These are phyloP conservation scores for Vitis vinifera DNA, from an alignment of 164 flowering plant genomes.

Conservation along the genomic window ASM3070453v1 NC_081823.1:26471001-26471500, in stretches of 20 bases:
- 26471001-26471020: slow-evolving; percentile 76
- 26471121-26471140: slow-evolving; percentile 79
- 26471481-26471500: slow-evolving; percentile 1
- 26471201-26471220: slow-evolving; percentile 91
- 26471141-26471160: slow-evolving; percentile 70
- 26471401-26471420: background rate
- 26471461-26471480: slow-evolving; percentile 1
- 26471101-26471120: slow-evolving; percentile 95
- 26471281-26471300: slow-evolving; percentile 59
- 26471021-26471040: slow-evolving; percentile 35
- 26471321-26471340: background rate
- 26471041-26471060: slow-evolving; percentile 71
- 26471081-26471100: slow-evolving; percentile 82
- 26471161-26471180: slow-evolving; percentile 61
- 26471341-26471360: background rate
- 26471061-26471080: slow-evolving; percentile 93
- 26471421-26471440: background rate
- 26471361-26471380: slow-evolving; percentile 66
- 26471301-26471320: background rate
- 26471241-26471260: slow-evolving; percentile 89
- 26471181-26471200: slow-evolving; percentile 89
- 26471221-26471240: slow-evolving; percentile 76
- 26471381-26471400: slow-evolving; percentile 50
- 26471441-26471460: background rate
- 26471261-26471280: slow-evolving; percentile 77